A percentile compares a stretch with the other conserved stretches of the same genome.
These are phyloP conservation scores for Logfia minima DNA, from an alignment of 129 eudicot species.

Conservation along the genomic window DNA sequence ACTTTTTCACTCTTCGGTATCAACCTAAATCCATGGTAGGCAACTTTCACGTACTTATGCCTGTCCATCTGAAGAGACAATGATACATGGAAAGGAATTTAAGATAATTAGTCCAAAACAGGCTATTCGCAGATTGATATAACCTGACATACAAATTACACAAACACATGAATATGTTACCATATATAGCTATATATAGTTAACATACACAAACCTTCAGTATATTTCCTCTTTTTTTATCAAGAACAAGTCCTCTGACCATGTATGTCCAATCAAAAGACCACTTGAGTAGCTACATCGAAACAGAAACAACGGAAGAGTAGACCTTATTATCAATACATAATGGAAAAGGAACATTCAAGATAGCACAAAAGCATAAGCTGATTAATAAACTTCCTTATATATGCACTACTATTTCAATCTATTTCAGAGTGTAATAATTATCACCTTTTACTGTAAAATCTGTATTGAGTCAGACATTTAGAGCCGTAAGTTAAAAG, in stretches of 20 bases:
- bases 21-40: constrained; percentile 87
- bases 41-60: constrained; percentile 96
- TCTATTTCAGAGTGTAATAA: background rate
- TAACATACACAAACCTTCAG: constrained; percentile 64
- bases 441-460: background rate
- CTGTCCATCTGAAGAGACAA: constrained; percentile 73
- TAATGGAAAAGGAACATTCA: background rate
- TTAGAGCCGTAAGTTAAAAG: background rate
- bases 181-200: background rate
- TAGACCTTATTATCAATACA: background rate
- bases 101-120: constrained; percentile 15
- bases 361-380: constrained; percentile 20
- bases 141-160: background rate
- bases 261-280: constrained; percentile 88
- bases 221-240: constrained; percentile 92
- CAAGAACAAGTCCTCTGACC: constrained; percentile 97
- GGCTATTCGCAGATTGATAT: background rate
- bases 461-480: background rate
- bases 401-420: background rate
- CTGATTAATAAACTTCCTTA: background rate
- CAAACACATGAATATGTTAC: background rate
- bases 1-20: constrained; percentile 77
- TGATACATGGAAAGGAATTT: background rate
- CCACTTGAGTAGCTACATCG: constrained; percentile 67
- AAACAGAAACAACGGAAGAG: constrained; percentile 16